Conservation (phyloP, 805 yeast species). For the Cephaloascus fragrans region DNA sequence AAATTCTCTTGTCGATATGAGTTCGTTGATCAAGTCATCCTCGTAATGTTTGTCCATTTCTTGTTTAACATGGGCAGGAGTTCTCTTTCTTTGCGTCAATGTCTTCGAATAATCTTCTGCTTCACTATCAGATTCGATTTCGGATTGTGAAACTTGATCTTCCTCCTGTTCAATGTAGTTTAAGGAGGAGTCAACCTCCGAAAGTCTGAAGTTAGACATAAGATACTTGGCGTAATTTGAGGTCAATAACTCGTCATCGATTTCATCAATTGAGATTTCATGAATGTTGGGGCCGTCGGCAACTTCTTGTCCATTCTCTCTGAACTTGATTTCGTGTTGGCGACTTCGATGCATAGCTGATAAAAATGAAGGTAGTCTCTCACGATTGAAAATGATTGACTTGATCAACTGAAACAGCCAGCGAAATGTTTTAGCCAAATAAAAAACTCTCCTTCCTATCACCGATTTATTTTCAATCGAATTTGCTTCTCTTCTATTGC, state of each 20-base stretch:
- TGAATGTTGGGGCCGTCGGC: too few species aligned
- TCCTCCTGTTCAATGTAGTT: conserved; percentile 12
- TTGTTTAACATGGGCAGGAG: conserved; percentile 2
- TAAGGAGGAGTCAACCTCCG: conserved; percentile 21
- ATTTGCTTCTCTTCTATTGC: too few species aligned
- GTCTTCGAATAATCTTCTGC: conserved; percentile 4
- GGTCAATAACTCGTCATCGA: conserved; percentile 10
- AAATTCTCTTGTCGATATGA: conserved; percentile 15
- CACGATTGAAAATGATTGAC: neutral
- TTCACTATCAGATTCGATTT: conserved; percentile 2
- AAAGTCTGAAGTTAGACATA: conserved; percentile 12
- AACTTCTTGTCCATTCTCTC: conserved; percentile 8
- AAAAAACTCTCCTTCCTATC: conserved; percentile 11
- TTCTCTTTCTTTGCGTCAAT: neutral
- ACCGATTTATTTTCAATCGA: conserved; percentile 1
- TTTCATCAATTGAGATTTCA: conserved; percentile 8
- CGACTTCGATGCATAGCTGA: too few species aligned
- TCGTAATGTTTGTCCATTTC: conserved; percentile 4
- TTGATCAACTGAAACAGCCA: conserved; percentile 6
- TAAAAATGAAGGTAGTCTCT: conserved; percentile 17
- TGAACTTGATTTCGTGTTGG: conserved; percentile 13
- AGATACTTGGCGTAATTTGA: conserved; percentile 16
- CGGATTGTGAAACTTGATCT: conserved; percentile 2
- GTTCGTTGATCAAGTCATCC: conserved; percentile 9
- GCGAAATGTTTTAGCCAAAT: conserved; percentile 10